Conservation (phyloP, 306 rosid genomes). For the Glycyrrhiza uralensis region DNA sequence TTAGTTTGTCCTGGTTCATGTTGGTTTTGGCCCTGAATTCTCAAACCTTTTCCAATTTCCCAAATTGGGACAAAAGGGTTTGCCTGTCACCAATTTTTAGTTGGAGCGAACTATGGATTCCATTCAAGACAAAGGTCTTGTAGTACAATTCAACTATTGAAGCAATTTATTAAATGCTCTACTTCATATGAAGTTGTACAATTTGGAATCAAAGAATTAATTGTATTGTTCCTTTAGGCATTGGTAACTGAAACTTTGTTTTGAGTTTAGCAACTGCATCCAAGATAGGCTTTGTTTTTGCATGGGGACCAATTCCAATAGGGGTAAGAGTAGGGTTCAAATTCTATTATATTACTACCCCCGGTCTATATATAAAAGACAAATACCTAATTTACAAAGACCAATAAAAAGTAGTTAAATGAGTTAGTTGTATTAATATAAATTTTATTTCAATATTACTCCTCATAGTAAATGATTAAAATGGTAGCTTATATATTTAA, state of each 20-base stretch:
- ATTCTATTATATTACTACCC: no score
- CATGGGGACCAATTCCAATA: constrained; percentile 21
- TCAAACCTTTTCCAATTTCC: constrained; percentile 1
- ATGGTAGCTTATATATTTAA: no score
- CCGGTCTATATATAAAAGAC: no score
- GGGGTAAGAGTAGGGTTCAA: neutral
- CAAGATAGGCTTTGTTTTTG: constrained; percentile 22
- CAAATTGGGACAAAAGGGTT: neutral
- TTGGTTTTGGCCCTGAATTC: neutral
- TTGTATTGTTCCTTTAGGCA: neutral
- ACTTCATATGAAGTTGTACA: neutral
- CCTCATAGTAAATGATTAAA: no score
- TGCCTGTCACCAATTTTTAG: neutral
- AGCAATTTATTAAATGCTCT: neutral
- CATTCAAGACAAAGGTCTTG: neutral
- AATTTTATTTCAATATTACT: no score
- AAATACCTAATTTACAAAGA: no score
- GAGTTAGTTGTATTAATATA: no score
- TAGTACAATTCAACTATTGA: neutral
- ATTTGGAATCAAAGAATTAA: constrained; percentile 3
- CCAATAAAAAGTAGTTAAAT: no score
- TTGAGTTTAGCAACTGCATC: constrained; percentile 13
- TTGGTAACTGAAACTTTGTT: constrained; percentile 29
- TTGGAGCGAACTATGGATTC: neutral
- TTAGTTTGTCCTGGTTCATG: constrained; percentile 18